Percentiles rank a stretch among this genome's conserved stretches.
Conservation (phyloP, 257 asterid genomes). For the Knoxia roxburghii region DNA sequence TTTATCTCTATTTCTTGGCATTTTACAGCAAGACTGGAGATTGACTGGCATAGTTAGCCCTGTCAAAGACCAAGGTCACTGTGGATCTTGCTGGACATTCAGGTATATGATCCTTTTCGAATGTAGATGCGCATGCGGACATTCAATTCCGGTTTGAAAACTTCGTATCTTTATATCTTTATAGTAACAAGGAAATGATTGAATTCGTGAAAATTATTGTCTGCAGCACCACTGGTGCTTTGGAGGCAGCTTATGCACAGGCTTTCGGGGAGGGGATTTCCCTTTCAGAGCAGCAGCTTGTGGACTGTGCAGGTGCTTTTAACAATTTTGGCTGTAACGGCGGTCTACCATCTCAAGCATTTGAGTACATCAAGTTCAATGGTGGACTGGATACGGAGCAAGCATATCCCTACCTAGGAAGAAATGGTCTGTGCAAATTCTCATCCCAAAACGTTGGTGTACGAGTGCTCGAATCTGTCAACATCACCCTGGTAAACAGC, state of each 20-base stretch:
- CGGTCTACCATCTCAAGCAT: slow-evolving; percentile 96
- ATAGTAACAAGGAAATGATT: neutral
- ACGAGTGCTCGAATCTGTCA: slow-evolving; percentile 66
- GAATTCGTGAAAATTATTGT: slow-evolving; percentile 4
- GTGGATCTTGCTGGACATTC: slow-evolving; percentile 99
- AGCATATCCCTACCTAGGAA: slow-evolving; percentile 79
- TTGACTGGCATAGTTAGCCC: slow-evolving; percentile 80
- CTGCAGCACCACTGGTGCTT: slow-evolving; percentile 92
- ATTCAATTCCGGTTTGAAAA: neutral
- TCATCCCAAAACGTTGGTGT: slow-evolving; percentile 62
- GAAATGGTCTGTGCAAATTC: slow-evolving; percentile 63
- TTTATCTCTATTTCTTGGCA: neutral
- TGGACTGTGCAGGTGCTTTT: slow-evolving; percentile 92
- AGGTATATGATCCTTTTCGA: no score
- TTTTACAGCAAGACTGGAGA: slow-evolving; percentile 89
- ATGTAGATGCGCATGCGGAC: neutral
- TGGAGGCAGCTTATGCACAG: slow-evolving; percentile 93
- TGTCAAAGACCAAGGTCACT: slow-evolving; percentile 72
- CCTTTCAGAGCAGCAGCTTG: slow-evolving; percentile 96
- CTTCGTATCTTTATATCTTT: no score
- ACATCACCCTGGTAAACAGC: slow-evolving; percentile 74
- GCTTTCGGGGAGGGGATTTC: slow-evolving; percentile 72
- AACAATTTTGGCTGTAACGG: slow-evolving; percentile 94
- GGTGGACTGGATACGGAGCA: slow-evolving; percentile 90
- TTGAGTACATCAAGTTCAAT: slow-evolving; percentile 80